Conservation (phyloP, 169 alveolate species). For the Plasmodium coatneyi region DNA sequence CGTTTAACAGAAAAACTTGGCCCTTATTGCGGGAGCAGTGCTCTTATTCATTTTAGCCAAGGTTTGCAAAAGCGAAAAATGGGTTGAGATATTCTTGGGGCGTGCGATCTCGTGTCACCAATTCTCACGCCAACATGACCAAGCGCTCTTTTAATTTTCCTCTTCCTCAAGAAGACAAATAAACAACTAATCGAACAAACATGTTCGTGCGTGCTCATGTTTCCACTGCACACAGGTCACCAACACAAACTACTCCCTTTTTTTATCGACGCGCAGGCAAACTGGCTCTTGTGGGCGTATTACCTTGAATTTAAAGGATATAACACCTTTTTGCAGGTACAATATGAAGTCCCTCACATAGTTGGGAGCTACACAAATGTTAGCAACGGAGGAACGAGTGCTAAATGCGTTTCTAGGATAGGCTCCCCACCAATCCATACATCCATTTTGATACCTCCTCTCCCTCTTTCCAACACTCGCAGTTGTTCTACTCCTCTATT, state of each 20-base stretch:
- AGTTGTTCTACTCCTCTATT: slow-evolving; percentile 64
- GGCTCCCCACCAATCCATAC: background rate
- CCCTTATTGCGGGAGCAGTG: slow-evolving; percentile 17
- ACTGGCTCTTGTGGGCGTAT: slow-evolving; percentile 76
- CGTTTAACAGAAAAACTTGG: slow-evolving; percentile 28
- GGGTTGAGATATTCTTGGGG: background rate
- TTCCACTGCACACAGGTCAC: background rate
- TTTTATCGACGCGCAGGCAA: slow-evolving; percentile 15
- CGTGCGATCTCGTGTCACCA: background rate
- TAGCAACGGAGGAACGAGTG: background rate
- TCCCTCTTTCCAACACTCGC: slow-evolving; percentile 3
- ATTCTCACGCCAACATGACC: background rate
- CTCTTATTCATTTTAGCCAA: slow-evolving; percentile 39
- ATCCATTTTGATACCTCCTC: slow-evolving; percentile 1
- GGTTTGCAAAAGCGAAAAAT: slow-evolving; percentile 46
- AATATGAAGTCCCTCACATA: background rate
- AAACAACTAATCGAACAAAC: background rate
- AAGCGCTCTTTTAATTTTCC: background rate
- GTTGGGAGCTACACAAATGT: background rate
- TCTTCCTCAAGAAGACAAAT: background rate
- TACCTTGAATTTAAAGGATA: slow-evolving; percentile 74
- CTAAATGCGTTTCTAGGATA: background rate
- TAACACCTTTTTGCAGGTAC: slow-evolving; percentile 68
- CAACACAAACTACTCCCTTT: background rate
- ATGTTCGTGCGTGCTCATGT: background rate